Base-by-base conservation (phyloP, 768 basidiomycete species). In the Hysterangium stoloniferum region DNA sequence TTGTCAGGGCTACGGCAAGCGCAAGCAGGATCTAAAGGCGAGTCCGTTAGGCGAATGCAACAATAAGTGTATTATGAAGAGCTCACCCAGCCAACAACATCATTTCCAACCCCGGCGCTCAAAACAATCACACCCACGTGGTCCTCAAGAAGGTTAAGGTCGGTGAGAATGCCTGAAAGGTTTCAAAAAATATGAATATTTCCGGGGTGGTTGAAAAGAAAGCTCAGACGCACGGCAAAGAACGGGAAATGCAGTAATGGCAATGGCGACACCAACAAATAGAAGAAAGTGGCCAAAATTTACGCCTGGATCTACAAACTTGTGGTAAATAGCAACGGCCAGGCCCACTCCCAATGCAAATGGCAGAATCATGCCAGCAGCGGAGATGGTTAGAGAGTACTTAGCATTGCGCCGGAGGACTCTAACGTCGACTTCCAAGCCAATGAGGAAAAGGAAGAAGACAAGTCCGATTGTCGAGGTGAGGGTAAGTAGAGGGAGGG, bases 111-210 rank as follows among this genome's bases (percentile, higher is more conserved):
- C 38, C 90, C 92, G 0, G 91, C 88, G 1, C 88, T 80, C 6
- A 96, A 75, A 0, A 80, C 79, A 33, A 91, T 79, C 0, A 86
- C 73, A 1, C 92, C 92, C n/a, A 96, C 89, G 17, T 77, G 77
- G 20, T 87, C 91, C 40, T 88, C 82, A 43, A 94, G 73, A 2
- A 96, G 77, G 60, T 85, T 84, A 55, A 84, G 72, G 56, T 88
- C 87, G 1, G 84, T 84, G 20, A 95, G 74, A 60, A 92, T 94
- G 33, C 69, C 64, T 53, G 65, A 64, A 17, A 69, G 58, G 32
- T 69, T 67, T 4, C n/a, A 40, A 1, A 25, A 35, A 36, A 3
- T 24, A n/a, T 11, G 29, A 24, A 17, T 29, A n/a, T n/a, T n/a
- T n/a, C n/a, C n/a, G n/a, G n/a, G n/a, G n/a, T n/a, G n/a, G n/a